Evolutionary conservation across 2,329 filamentous ascomycete species (phyloP), one percentile per base, ranked within the genome.

Genomic region (Massarina eburnea): DNA sequence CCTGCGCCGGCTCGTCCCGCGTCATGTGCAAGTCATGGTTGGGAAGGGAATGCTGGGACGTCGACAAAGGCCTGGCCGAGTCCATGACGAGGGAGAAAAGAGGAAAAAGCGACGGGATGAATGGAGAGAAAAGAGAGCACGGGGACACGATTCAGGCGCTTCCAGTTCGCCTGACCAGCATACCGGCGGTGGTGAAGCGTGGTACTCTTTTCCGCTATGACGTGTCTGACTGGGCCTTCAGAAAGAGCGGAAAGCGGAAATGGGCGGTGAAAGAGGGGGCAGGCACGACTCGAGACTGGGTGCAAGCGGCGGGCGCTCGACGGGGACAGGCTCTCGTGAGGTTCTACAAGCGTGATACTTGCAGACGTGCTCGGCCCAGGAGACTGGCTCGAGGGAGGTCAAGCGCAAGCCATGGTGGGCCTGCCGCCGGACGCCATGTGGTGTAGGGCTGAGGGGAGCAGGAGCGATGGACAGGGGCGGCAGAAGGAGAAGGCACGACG

Each of bases 331-430:
- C 54, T 50, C 54, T 44, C 42, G 39, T 58, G 58, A 62, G 61
- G 67, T 69, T 65, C 60, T 68, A 71, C 68, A 69, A 66, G 59
- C 61, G 58, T 65, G 52, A 57, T 62, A 65, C 54, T 55, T 54
- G 52, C 54, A 56, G 55, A 51, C 51, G 49, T 51, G 53, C 20
- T 53, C 46, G 52, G 49, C 50, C 48, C 52, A 49, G 50, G 50
- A 43, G 45, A 37, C 19, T 37, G 47, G 48, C 44, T 52, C 54
- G 48, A 36, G 44, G 46, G 45, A 30, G 51, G 57, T 66, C 35
- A 38, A 24, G 20, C 20, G 10, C 55, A 67, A 57, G 61, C 58
- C 64, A 62, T 62, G 54, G 55, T 50, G 46, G 37, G 46, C 41
- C 44, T 45, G 47, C 46, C 41, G 52, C 33, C 39, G 45, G 30